These are phyloP conservation scores for Insectozyma bohioensis DNA, from an alignment of 1,139 yeast species.

Conservation along the genomic window DNA sequence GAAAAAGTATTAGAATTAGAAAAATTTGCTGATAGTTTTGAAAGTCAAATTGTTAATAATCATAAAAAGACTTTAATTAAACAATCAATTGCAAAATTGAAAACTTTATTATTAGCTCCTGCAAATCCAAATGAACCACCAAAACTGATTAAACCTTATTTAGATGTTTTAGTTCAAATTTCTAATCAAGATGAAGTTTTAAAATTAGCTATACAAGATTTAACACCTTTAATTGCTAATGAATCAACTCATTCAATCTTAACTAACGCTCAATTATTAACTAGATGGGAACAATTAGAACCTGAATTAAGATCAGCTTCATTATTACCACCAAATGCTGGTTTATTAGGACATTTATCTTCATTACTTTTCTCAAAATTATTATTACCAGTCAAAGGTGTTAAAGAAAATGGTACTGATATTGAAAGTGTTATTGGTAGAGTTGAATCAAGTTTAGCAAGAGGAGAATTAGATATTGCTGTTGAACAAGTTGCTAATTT, in stretches of 20 bases:
- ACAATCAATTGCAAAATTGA: constrained; percentile 55
- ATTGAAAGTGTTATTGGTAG: constrained; percentile 87
- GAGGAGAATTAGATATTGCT: constrained; percentile 82
- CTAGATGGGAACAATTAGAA: constrained; percentile 72
- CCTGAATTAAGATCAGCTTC: constrained; percentile 91
- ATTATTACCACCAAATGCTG: constrained; percentile 90
- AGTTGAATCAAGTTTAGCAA: constrained; percentile 71
- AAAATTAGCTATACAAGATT: constrained; percentile 35
- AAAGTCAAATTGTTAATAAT: constrained; percentile 53
- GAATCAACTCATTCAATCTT: constrained; percentile 61
- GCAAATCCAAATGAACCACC: constrained; percentile 27
- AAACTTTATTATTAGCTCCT: constrained; percentile 39
- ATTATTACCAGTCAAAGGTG: constrained; percentile 62
- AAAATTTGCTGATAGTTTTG: constrained; percentile 57
- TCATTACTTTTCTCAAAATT: constrained; percentile 76
- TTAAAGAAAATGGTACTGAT: constrained; percentile 67
- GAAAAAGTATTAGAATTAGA: constrained; percentile 59
- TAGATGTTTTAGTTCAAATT: constrained; percentile 46
- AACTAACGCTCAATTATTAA: constrained; percentile 63
- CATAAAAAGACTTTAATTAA: constrained; percentile 59
- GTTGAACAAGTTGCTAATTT: constrained; percentile 88
- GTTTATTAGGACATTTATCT: constrained; percentile 86
- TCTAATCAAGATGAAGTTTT: constrained; percentile 48
- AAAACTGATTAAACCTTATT: constrained; percentile 40
- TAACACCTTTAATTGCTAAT: constrained; percentile 42